Base-by-base conservation (phyloP, 768 basidiomycete species). In the Mycena vulgaris region DNA sequence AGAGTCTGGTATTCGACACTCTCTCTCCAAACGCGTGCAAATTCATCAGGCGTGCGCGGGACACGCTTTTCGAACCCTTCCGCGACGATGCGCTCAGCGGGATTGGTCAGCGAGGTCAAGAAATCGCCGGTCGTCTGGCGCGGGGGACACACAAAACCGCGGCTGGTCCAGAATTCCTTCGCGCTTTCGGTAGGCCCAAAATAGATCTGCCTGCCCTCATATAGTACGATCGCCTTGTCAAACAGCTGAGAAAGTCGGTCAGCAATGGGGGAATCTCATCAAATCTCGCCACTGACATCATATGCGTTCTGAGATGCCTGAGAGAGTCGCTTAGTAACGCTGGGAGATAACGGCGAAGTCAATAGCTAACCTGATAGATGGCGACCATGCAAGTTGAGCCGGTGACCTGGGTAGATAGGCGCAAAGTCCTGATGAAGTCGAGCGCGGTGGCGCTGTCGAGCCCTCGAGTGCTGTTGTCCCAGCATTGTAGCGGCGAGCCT, bases 101-200 rank as follows among this genome's bases (percentile, higher is more conserved):
- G 76, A 60, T 80, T 79, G 6, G 85, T 84, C 37, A 85, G 72
- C 21, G 80, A 80, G 39, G 85, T 86, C 37, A 87, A 75, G 79
- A 83, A 86, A 71, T 88, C 87, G 58, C 85, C 84, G 9, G 82
- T 83, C 21, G 86, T 85, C 66, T 86, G 85, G 35, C 84, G 82
- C 2, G 81, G 81, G 1, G 82, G 80, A 62, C 83, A 84, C 17
- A 81, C 69, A 78, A 86, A 88, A 5, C 87, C 87, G 79, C 87
- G 80, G 37, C 79, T 75, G 59, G 80, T 73, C 77, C 87, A 88
- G 78, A 83, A 88, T 52, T 80, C 73, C 68, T 80, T 80, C 23
- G 87, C 87, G 19, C 77, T 77, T 19, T 74, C 74, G 16, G 78
- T 79, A 10, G 75, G 77, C 11, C 87, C 87, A 70, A 84, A 88